Percentiles rank a stretch among this genome's conserved stretches.
phyloP scores from a whole-genome alignment of 2,329 filamentous ascomycete species.

The Aspergillus amoenus region DNA sequence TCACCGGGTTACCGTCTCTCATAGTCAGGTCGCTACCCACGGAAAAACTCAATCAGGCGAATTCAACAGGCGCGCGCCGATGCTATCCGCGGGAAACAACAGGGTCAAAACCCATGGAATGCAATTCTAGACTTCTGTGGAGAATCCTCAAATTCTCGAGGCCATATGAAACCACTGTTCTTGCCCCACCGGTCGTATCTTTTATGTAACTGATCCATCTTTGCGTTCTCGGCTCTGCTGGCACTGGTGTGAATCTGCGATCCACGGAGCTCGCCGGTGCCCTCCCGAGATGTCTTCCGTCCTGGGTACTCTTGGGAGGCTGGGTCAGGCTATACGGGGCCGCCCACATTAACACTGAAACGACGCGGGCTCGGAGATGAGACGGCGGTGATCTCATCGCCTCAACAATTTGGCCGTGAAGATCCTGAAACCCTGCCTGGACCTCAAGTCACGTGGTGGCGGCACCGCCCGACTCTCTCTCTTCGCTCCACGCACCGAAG shows the following conservation, averaged over 20 bases:
- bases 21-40: not conserved
- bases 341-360: not conserved
- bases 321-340: not conserved
- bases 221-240: not conserved
- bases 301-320: not conserved
- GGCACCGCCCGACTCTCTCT: not conserved
- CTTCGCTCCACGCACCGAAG: not conserved
- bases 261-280: conserved; percentile 1
- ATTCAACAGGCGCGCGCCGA: not conserved
- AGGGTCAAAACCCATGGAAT: not conserved
- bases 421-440: not conserved
- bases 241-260: not conserved
- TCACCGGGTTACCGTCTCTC: no score
- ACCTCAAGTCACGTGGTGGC: not conserved
- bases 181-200: not conserved
- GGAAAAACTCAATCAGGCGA: not conserved
- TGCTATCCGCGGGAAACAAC: not conserved
- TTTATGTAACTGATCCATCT: conserved; percentile 3
- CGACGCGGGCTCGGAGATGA: not conserved
- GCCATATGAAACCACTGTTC: not conserved
- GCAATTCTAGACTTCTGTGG: conserved; percentile 6
- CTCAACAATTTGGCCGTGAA: no score
- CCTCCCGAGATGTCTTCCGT: not conserved
- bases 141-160: not conserved
- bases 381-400: not conserved